These are phyloP conservation scores for Myriosclerotinia scirpicola DNA, from an alignment of 2,329 filamentous ascomycete genomes.

Conservation along the genomic window DNA sequence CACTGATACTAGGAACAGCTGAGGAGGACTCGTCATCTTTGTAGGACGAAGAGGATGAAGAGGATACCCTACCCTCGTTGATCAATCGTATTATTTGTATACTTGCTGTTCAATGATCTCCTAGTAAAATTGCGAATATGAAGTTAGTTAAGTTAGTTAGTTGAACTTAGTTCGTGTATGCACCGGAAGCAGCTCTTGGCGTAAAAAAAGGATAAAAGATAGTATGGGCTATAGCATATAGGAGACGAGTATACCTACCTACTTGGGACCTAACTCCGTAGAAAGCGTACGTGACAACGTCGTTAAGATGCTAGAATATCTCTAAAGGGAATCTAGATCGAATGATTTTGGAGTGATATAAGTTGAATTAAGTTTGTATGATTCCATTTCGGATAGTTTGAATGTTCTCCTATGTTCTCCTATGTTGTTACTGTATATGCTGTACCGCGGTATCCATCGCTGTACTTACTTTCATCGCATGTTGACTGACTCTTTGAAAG, in stretches of 20 bases:
- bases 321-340: background rate
- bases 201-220: background rate
- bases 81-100: background rate
- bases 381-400: constrained; percentile 9
- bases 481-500: constrained; percentile 2
- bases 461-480: constrained; percentile 4
- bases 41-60: background rate
- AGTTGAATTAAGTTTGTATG: background rate
- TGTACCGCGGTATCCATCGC: background rate
- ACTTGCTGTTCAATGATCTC: too few species aligned
- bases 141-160: too few species aligned
- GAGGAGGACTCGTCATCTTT: background rate
- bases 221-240: too few species aligned
- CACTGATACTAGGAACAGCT: constrained; percentile 3
- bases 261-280: too few species aligned
- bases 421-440: background rate
- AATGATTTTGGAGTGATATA: background rate
- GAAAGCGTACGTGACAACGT: background rate
- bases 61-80: background rate
- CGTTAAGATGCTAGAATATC: background rate
- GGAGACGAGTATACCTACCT: too few species aligned
- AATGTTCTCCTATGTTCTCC: background rate
- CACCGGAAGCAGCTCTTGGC: too few species aligned
- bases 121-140: too few species aligned
- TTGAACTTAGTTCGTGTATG: background rate